These are phyloP conservation scores for Diaporthe longicolla DNA, from an alignment of 2,329 filamentous ascomycete genomes.

Conservation along the genomic window DNA sequence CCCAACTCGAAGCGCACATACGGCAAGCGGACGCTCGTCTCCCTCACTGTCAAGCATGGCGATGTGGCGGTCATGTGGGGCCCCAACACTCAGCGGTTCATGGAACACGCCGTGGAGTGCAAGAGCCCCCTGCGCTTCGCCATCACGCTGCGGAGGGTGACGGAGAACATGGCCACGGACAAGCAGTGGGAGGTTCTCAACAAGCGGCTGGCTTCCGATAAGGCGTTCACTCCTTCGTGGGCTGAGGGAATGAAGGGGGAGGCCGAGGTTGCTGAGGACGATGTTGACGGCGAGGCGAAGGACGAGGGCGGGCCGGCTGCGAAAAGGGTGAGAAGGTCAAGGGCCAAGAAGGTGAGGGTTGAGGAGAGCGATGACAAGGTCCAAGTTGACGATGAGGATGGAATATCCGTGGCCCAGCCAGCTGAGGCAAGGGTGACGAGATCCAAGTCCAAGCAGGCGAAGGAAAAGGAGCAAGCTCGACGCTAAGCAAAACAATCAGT, in stretches of 20 bases:
- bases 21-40: background rate
- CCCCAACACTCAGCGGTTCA: slow-evolving; percentile 6
- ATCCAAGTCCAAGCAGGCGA: background rate
- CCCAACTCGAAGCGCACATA: background rate
- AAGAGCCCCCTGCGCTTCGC: slow-evolving; percentile 23
- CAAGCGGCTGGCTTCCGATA: background rate
- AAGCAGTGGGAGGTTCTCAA: background rate
- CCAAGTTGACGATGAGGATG: background rate
- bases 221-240: background rate
- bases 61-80: slow-evolving; percentile 26
- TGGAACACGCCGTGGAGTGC: slow-evolving; percentile 14
- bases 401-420: background rate
- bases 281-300: background rate
- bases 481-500: background rate
- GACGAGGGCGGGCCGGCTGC: background rate
- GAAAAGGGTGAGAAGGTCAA: background rate
- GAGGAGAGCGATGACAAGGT: background rate
- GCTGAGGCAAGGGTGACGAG: background rate
- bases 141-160: slow-evolving; percentile 22
- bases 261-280: too few relatives aligned
- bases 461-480: background rate
- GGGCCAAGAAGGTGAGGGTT: background rate
- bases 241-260: background rate
- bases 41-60: slow-evolving; percentile 19
- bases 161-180: background rate